Evolutionary conservation across 257 asterid species (phyloP), one percentile per base, ranked within the genome.

Genomic region (Mentha longifolia): DNA sequence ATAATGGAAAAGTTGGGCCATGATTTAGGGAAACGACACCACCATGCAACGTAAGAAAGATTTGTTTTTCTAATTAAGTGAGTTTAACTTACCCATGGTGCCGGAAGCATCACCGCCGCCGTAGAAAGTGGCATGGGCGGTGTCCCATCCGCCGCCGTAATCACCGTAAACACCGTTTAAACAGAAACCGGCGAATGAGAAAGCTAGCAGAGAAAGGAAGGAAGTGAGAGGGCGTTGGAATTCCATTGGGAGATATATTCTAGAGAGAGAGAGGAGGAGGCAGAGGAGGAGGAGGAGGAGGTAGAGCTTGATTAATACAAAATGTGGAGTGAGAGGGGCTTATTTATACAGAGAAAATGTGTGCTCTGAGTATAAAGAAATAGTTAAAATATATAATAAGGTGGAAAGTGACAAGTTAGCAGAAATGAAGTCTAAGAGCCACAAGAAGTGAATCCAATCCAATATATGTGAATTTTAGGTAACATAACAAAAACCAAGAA

Each of bases 81-180:
- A 55, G 12, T 51, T 15, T 5, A n/a, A 76, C 76, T 19, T 13
- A 85, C 89, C 89, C 89, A 85, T 82, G 15, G 87, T 85, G 71
- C 89, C 89, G 0, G 89, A 78, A 3, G 89, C 89, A 74, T 85
- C 89, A 2, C 85, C 89, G 3, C 89, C 87, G 14, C 89, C 89
- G 55, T 85, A 85, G 62, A 85, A 85, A 20, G 89, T 85, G 39
- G 87, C 89, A 42, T 80, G 87, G 9, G 84, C 89, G 25, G 66
- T 73, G 11, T 82, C 76, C 89, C 87, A 85, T 1, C 89, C 89
- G 51, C 88, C 89, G 46, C 88, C 85, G 7, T 79, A 77, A 9
- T 74, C 80, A 9, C 71, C 81, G 17, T 67, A 65, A 65, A 39
- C 42, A 10, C 66, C 70, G 4, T 9, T 65, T 17, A 84, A 46